phyloP scores from a whole-genome alignment of 495 filamentous ascomycete genomes.

The Aspergillus olivimuriae region DNA sequence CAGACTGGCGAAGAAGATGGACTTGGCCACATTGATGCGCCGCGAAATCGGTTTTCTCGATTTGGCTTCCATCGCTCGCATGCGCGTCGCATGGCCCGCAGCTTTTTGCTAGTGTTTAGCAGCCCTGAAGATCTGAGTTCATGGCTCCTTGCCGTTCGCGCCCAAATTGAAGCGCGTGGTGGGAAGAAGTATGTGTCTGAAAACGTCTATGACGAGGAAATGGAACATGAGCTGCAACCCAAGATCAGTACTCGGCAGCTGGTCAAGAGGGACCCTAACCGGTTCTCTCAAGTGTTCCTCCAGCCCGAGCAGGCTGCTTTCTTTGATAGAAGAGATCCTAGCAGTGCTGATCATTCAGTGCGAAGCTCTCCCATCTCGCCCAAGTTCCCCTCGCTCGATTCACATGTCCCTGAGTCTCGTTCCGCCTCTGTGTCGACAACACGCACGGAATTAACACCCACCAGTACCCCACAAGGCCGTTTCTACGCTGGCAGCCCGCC shows the following conservation, averaged over 20 bases:
- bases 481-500: slow-evolving; percentile 19
- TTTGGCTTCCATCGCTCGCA: slow-evolving; percentile 59
- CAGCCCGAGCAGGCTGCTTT: slow-evolving; percentile 37
- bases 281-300: slow-evolving; percentile 56
- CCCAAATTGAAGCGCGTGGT: slow-evolving; percentile 62
- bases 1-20: slow-evolving; percentile 62
- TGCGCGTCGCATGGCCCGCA: slow-evolving; percentile 55
- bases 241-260: slow-evolving; percentile 29
- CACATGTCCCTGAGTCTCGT: slow-evolving; percentile 20
- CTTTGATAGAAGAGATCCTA: slow-evolving; percentile 23
- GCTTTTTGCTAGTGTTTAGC: slow-evolving; percentile 74
- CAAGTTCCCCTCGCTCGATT: slow-evolving; percentile 22
- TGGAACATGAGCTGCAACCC: slow-evolving; percentile 34
- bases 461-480: slow-evolving; percentile 8
- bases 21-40: slow-evolving; percentile 39
- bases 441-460: slow-evolving; percentile 21
- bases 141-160: slow-evolving; percentile 63
- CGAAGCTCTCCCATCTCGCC: slow-evolving; percentile 27
- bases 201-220: slow-evolving; percentile 28
- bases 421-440: slow-evolving; percentile 26
- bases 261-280: slow-evolving; percentile 48
- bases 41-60: slow-evolving; percentile 62
- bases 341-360: slow-evolving; percentile 22
- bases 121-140: slow-evolving; percentile 78
- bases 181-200: slow-evolving; percentile 61